phyloP scores from a whole-genome alignment of 805 yeast species.

The Ogataea methanolica region DNA sequence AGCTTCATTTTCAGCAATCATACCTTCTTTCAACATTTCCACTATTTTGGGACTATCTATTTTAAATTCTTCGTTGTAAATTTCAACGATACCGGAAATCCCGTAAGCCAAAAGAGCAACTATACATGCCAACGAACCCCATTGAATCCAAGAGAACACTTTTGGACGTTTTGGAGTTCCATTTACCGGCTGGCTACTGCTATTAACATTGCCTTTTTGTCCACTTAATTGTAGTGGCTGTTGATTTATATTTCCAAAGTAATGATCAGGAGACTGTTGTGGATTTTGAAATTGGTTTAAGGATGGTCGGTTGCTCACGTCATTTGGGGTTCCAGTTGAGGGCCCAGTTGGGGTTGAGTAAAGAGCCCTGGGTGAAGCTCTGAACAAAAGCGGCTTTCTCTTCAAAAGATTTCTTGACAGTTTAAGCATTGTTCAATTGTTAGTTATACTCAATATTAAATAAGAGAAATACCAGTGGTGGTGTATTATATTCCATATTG shows the following conservation, averaged over 20 bases:
- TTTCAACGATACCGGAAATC: too few relatives aligned
- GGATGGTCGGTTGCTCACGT: conserved; percentile 17
- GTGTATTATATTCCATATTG: too few relatives aligned
- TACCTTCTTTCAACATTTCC: not conserved
- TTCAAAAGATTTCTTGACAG: not conserved
- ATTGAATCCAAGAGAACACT: too few relatives aligned
- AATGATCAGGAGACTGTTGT: conserved; percentile 13
- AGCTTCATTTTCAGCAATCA: conserved; percentile 30
- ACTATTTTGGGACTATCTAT: too few relatives aligned
- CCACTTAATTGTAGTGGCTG: conserved; percentile 7
- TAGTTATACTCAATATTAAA: too few relatives aligned
- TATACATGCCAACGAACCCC: too few relatives aligned
- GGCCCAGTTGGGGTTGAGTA: not conserved
- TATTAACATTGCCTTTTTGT: not conserved
- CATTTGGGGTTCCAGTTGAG: not conserved
- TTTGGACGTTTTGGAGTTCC: too few relatives aligned
- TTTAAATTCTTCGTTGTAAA: too few relatives aligned
- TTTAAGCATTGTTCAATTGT: not conserved
- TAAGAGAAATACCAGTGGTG: too few relatives aligned
- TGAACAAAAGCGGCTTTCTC: not conserved
- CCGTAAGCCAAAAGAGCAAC: too few relatives aligned
- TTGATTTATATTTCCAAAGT: not conserved
- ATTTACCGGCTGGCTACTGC: too few relatives aligned
- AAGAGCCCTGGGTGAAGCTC: not conserved
- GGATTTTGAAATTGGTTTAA: conserved; percentile 24